Conservation (phyloP, 164 flowering plant genomes). For the Vitis rupestris region DNA sequence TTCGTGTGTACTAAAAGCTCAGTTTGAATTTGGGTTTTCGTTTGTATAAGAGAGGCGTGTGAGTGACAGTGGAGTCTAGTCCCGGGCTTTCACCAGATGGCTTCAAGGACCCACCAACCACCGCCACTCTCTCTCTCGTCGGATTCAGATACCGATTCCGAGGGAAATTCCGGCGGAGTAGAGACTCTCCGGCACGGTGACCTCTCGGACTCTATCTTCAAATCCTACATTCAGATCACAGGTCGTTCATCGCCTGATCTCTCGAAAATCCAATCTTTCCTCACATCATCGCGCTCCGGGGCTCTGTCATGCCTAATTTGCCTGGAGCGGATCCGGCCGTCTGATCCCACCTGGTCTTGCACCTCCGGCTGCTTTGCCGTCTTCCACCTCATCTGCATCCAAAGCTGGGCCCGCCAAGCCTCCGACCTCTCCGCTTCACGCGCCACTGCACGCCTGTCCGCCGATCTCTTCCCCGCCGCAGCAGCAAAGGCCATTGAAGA, state of each 20-base stretch:
- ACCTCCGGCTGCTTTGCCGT: slow-evolving; percentile 65
- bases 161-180: slow-evolving; percentile 17
- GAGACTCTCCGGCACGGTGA: slow-evolving; percentile 36
- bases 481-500: slow-evolving; percentile 36
- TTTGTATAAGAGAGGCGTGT: background rate
- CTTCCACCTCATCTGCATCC: slow-evolving; percentile 89
- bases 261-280: slow-evolving; percentile 81
- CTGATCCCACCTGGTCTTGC: slow-evolving; percentile 91
- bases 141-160: slow-evolving; percentile 56
- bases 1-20: too few species aligned
- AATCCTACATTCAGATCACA: slow-evolving; percentile 55
- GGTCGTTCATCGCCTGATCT: slow-evolving; percentile 53
- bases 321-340: slow-evolving; percentile 65
- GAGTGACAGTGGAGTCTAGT: background rate
- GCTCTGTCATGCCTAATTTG: slow-evolving; percentile 92
- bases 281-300: slow-evolving; percentile 68
- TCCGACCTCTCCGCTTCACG: slow-evolving; percentile 63
- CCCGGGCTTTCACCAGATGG: slow-evolving; percentile 15
- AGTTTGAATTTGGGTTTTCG: too few species aligned
- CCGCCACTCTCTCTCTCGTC: slow-evolving; percentile 23
- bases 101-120: background rate
- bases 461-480: slow-evolving; percentile 41
- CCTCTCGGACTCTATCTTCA: slow-evolving; percentile 68
- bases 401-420: slow-evolving; percentile 88
- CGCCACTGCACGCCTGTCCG: slow-evolving; percentile 53